phyloP scores from a whole-genome alignment of 345 rosid species.

The Lepidium sativum region DNA sequence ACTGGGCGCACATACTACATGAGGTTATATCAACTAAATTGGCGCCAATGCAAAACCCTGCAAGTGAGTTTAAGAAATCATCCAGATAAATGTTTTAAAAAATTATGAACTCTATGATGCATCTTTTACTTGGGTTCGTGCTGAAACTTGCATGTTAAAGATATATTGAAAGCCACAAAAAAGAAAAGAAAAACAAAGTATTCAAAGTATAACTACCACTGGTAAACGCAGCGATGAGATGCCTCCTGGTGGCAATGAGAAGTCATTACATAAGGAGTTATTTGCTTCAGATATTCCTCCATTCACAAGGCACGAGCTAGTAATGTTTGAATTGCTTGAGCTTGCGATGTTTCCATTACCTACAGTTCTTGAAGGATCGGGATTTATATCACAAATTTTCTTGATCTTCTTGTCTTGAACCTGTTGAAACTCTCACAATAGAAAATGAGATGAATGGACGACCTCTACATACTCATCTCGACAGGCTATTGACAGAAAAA shows the following conservation, averaged over 20 bases:
- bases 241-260: slow-evolving; percentile 53
- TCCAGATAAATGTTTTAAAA: background rate
- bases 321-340: slow-evolving; percentile 46
- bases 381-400: slow-evolving; percentile 69
- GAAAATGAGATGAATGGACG: background rate
- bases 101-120: background rate
- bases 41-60: background rate
- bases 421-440: slow-evolving; percentile 34
- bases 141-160: background rate
- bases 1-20: too few relatives aligned
- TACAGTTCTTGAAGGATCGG: slow-evolving; percentile 52
- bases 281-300: slow-evolving; percentile 50
- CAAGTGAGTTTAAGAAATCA: background rate
- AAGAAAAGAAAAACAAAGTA: background rate
- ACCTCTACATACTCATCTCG: background rate
- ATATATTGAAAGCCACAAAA: background rate
- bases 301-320: slow-evolving; percentile 40
- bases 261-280: slow-evolving; percentile 38
- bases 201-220: slow-evolving; percentile 59
- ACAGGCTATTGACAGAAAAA: background rate
- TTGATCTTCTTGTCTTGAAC: slow-evolving; percentile 96
- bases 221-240: slow-evolving; percentile 80
- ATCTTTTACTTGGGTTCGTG: background rate
- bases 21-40: background rate
- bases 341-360: slow-evolving; percentile 70